Evolutionary conservation across 1,284 basidiomycete species (phyloP).

Genomic region (Rhizoctonia solani): DNA sequence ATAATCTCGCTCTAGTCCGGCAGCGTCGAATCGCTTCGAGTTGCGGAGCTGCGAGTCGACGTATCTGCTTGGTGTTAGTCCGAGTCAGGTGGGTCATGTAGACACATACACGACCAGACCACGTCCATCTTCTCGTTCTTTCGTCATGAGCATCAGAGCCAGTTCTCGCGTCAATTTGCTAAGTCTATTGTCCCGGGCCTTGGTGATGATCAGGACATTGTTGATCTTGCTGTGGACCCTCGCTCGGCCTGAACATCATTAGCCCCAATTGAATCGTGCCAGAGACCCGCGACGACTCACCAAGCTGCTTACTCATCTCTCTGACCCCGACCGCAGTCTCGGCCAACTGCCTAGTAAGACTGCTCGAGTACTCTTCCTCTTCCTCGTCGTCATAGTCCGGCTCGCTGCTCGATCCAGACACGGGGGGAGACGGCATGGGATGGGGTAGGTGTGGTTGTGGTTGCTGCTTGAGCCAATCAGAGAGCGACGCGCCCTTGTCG

Average conservation of each 20-base stretch:
- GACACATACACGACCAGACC: slow-evolving; percentile 73
- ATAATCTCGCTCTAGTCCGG: slow-evolving; percentile 81
- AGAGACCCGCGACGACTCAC: slow-evolving; percentile 58
- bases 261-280: slow-evolving; percentile 21
- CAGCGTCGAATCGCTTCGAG: slow-evolving; percentile 94
- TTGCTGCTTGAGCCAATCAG: slow-evolving; percentile 75
- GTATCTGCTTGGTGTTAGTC: slow-evolving; percentile 60
- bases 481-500: slow-evolving; percentile 72
- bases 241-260: slow-evolving; percentile 70
- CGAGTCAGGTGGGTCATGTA: slow-evolving; percentile 4
- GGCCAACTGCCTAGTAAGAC: slow-evolving; percentile 88
- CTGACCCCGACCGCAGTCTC: slow-evolving; percentile 96
- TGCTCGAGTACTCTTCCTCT: slow-evolving; percentile 69
- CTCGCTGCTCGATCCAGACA: slow-evolving; percentile 26
- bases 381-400: slow-evolving; percentile 59
- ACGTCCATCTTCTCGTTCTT: slow-evolving; percentile 63
- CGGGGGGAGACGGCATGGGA: slow-evolving; percentile 21
- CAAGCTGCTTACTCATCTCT: slow-evolving; percentile 99
- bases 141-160: slow-evolving; percentile 92
- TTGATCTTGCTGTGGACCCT: slow-evolving; percentile 91
- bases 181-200: slow-evolving; percentile 95
- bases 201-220: slow-evolving; percentile 94
- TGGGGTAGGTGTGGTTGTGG: slow-evolving; percentile 35
- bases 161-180: slow-evolving; percentile 95
- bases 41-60: slow-evolving; percentile 92